phyloP scores from a whole-genome alignment of 2,329 filamentous ascomycete genomes.

The Rhinocladiella similis region DNA sequence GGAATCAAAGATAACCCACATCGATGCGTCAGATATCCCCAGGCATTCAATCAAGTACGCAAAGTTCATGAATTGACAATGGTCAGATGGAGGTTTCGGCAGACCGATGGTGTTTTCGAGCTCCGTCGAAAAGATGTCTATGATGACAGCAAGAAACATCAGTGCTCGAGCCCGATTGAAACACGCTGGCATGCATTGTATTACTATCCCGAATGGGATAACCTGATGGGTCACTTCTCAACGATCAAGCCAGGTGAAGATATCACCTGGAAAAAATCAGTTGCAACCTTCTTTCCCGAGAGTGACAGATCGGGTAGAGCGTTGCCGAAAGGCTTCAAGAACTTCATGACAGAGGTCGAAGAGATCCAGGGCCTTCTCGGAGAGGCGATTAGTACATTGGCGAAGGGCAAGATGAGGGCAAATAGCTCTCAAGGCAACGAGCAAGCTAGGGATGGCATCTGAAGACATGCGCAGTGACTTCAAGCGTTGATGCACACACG shows the following conservation, averaged over 20 bases:
- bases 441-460: background rate
- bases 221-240: constrained; percentile 38
- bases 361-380: constrained; percentile 36
- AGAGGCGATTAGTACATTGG: constrained; percentile 24
- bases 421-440: background rate
- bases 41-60: constrained; percentile 10
- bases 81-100: constrained; percentile 40
- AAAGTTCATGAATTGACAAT: constrained; percentile 40
- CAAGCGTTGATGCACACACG: background rate
- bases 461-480: background rate
- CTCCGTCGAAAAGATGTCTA: constrained; percentile 42
- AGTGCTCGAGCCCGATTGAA: background rate
- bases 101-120: constrained; percentile 44
- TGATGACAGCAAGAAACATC: constrained; percentile 10
- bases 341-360: constrained; percentile 38
- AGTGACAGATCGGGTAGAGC: constrained; percentile 16
- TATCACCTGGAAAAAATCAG: constrained; percentile 34
- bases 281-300: constrained; percentile 40
- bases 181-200: constrained; percentile 35
- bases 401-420: constrained; percentile 3
- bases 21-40: constrained; percentile 21
- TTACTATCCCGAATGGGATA: constrained; percentile 42
- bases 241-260: constrained; percentile 37
- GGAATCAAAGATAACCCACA: constrained; percentile 22
- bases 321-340: constrained; percentile 36